Percentiles rank a stretch among this genome's conserved stretches.
phyloP scores from a whole-genome alignment of 176 grass and related monocot genomes.

The Poa annua region DNA sequence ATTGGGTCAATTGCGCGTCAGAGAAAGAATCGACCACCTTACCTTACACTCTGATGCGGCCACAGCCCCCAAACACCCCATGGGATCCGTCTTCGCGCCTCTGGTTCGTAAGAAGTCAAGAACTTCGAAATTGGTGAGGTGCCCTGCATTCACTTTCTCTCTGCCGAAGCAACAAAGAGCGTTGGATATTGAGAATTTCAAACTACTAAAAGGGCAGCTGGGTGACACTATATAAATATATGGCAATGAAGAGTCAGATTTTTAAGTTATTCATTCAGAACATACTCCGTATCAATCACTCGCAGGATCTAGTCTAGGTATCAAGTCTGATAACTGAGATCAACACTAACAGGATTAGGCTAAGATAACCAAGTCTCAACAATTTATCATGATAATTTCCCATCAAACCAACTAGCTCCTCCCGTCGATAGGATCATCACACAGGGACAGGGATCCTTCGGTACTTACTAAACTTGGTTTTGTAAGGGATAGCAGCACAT shows the following conservation, averaged over 20 bases:
- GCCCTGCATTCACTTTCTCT: slow-evolving; percentile 60
- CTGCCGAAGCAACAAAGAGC: slow-evolving; percentile 42
- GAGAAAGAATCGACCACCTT: slow-evolving; percentile 54
- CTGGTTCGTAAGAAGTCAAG: slow-evolving; percentile 73
- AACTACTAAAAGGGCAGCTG: neutral
- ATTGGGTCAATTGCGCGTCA: slow-evolving; percentile 1
- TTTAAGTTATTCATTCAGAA: neutral
- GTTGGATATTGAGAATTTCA: neutral
- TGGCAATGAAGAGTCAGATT: neutral
- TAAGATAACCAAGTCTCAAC: neutral
- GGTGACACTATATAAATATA: neutral
- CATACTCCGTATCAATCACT: neutral
- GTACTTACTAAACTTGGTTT: too few relatives aligned
- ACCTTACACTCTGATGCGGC: slow-evolving; percentile 88
- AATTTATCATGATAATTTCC: neutral
- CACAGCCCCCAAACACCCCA: slow-evolving; percentile 83
- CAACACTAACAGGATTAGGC: neutral
- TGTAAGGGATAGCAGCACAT: too few relatives aligned
- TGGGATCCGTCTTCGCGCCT: slow-evolving; percentile 75
- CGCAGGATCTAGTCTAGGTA: neutral
- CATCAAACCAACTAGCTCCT: neutral
- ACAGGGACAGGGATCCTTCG: too few relatives aligned
- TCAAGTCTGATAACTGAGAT: neutral
- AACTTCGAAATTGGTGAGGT: slow-evolving; percentile 88
- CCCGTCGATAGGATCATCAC: neutral